A percentile compares a stretch with the other conserved stretches of the same genome.
These are phyloP conservation scores for Colletotrichum musae DNA, from an alignment of 2,329 filamentous ascomycete genomes.

Conservation along the genomic window DNA sequence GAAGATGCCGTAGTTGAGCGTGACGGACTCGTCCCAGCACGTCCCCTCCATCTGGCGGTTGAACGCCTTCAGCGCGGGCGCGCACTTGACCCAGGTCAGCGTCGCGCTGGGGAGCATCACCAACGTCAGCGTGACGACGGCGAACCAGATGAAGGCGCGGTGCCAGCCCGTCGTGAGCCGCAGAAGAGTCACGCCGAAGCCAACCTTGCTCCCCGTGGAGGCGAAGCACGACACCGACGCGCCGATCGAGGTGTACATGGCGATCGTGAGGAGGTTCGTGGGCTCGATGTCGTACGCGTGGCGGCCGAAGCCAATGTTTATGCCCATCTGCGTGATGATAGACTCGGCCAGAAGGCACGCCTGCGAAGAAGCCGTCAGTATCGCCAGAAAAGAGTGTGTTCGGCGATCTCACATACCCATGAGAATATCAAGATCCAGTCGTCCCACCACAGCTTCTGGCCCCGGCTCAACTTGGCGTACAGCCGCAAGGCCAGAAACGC, in stretches of 20 bases:
- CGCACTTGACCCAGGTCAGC: conserved; percentile 46
- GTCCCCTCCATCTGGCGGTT: conserved; percentile 40
- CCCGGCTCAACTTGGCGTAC: conserved; percentile 43
- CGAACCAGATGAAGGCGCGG: conserved; percentile 46
- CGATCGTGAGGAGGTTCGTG: conserved; percentile 26
- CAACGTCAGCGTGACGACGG: conserved; percentile 44
- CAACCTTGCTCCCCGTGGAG: conserved; percentile 46
- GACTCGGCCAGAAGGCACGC: conserved; percentile 28
- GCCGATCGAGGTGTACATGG: conserved; percentile 26
- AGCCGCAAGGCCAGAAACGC: conserved; percentile 43
- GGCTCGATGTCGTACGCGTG: conserved; percentile 38
- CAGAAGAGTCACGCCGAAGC: conserved; percentile 48
- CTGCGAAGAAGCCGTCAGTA: background rate
- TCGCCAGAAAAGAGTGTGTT: background rate
- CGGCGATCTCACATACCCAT: conserved; percentile 44
- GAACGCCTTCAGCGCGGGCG: conserved; percentile 45
- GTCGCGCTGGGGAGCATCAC: conserved; percentile 43
- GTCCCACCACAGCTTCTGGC: conserved; percentile 45
- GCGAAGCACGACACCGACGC: conserved; percentile 36
- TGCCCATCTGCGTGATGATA: conserved; percentile 39
- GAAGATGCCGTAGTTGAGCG: conserved; percentile 38
- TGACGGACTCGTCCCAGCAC: conserved; percentile 41
- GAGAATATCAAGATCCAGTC: conserved; percentile 44
- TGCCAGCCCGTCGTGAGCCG: conserved; percentile 46
- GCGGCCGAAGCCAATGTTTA: conserved; percentile 42